Conservation (phyloP, 345 rosid species). For the Barbarea vulgaris region DNA sequence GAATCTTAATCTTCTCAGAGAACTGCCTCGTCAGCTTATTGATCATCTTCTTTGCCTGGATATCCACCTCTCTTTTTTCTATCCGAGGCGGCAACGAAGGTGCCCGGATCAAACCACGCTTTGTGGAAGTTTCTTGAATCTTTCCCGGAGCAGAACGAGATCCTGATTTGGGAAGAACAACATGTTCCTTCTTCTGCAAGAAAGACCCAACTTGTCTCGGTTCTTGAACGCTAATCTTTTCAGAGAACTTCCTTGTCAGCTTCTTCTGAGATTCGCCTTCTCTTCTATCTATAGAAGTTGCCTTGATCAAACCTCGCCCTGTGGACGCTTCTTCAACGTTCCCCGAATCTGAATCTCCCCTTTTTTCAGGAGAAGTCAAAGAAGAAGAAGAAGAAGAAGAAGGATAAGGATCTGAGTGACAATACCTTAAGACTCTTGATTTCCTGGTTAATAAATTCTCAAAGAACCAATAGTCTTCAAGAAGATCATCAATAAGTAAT, state of each 20-base stretch:
- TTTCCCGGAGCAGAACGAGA: constrained; percentile 37
- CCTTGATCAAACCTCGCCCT: background rate
- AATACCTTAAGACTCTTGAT: constrained; percentile 49
- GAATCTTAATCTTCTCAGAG: constrained; percentile 45
- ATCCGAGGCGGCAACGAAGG: constrained; percentile 46
- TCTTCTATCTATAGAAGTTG: constrained; percentile 12
- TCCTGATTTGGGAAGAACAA: background rate
- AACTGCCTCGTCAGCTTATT: constrained; percentile 48
- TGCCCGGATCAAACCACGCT: constrained; percentile 31
- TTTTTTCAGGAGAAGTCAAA: constrained; percentile 22
- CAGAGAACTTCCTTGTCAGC: constrained; percentile 16
- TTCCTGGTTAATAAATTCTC: constrained; percentile 47
- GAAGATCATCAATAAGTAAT: constrained; percentile 54
- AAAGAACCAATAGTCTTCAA: constrained; percentile 75
- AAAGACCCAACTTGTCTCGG: constrained; percentile 14
- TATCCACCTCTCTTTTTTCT: constrained; percentile 29
- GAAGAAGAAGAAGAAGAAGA: constrained; percentile 37
- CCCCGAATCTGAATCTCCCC: constrained; percentile 21
- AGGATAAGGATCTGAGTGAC: constrained; percentile 69
- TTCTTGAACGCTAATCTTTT: constrained; percentile 33
- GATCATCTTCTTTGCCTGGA: constrained; percentile 36
- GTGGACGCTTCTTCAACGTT: constrained; percentile 24
- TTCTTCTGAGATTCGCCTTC: constrained; percentile 26
- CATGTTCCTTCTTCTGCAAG: constrained; percentile 30
- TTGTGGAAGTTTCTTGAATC: constrained; percentile 30